Conservation (phyloP, 495 filamentous ascomycete species). For the Daldinia childiae region DNA sequence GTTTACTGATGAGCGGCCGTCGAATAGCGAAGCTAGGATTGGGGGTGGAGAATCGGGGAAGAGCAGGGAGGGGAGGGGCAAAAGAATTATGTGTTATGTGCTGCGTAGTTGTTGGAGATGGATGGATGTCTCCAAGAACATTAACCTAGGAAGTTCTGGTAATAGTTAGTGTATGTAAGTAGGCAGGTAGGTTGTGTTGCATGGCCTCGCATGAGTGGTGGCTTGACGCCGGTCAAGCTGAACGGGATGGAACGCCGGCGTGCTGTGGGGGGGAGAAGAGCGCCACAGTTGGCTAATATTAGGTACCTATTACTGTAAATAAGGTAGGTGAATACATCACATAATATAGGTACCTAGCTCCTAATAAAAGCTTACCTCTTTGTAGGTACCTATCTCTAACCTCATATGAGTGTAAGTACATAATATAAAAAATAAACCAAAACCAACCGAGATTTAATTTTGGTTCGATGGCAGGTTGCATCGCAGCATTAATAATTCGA, state of each 20-base stretch:
- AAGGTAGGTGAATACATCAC: no score
- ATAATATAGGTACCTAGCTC: no score
- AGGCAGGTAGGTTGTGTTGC: not conserved
- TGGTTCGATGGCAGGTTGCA: not conserved
- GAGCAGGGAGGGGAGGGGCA: not conserved
- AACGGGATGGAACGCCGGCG: no score
- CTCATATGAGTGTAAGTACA: not conserved
- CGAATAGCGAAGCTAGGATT: constrained; percentile 1
- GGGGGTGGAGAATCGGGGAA: not conserved
- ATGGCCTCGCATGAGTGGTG: not conserved
- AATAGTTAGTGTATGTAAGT: no score
- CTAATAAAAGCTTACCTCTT: no score
- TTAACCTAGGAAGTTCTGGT: no score
- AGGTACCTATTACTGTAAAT: not conserved
- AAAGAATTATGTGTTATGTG: no score
- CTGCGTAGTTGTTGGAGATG: not conserved
- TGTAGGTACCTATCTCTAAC: no score
- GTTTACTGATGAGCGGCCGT: constrained; percentile 10
- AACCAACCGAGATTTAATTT: not conserved
- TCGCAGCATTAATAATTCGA: not conserved
- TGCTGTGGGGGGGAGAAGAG: not conserved
- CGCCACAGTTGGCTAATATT: not conserved
- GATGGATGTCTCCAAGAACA: not conserved
- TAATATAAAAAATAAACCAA: not conserved
- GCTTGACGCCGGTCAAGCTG: no score